phyloP scores from a whole-genome alignment of 2,329 filamentous ascomycete species.

The Phaeosphaeria sp. region DNA sequence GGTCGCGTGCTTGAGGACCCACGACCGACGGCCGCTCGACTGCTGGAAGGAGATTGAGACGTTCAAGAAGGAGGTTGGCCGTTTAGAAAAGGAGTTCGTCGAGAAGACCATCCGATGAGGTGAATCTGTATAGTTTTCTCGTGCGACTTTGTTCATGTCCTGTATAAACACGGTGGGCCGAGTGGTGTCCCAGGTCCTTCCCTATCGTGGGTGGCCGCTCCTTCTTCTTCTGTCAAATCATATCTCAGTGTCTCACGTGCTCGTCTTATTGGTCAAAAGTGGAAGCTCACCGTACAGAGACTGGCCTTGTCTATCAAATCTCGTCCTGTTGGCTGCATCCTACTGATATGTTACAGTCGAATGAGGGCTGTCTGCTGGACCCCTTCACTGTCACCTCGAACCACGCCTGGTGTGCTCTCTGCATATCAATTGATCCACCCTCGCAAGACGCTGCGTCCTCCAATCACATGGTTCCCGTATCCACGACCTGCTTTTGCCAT shows the following conservation, averaged over 20 bases:
- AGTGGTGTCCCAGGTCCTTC: slow-evolving; percentile 9
- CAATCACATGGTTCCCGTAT: too few species aligned
- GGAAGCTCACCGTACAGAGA: too few species aligned
- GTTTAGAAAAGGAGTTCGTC: slow-evolving; percentile 86
- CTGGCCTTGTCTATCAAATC: too few species aligned
- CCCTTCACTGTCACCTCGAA: too few species aligned
- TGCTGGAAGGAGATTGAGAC: slow-evolving; percentile 93
- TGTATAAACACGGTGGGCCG: slow-evolving; percentile 34
- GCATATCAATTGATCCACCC: too few species aligned
- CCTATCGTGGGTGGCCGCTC: background rate
- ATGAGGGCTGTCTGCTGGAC: background rate
- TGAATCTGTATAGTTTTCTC: background rate
- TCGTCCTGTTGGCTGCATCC: background rate
- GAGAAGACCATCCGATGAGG: slow-evolving; percentile 71
- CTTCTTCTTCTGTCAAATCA: slow-evolving; percentile 1
- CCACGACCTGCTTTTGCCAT: too few species aligned
- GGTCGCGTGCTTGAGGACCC: slow-evolving; percentile 78
- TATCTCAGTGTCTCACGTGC: background rate
- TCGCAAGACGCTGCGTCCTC: too few species aligned
- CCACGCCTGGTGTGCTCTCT: too few species aligned
- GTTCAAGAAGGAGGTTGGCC: slow-evolving; percentile 88
- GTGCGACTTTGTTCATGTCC: slow-evolving; percentile 4
- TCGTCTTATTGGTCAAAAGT: background rate
- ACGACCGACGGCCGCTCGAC: slow-evolving; percentile 88
- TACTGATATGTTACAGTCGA: background rate